Base-by-base conservation (phyloP, 1,284 basidiomycete genomes). In the Trametes polyzona region DNA sequence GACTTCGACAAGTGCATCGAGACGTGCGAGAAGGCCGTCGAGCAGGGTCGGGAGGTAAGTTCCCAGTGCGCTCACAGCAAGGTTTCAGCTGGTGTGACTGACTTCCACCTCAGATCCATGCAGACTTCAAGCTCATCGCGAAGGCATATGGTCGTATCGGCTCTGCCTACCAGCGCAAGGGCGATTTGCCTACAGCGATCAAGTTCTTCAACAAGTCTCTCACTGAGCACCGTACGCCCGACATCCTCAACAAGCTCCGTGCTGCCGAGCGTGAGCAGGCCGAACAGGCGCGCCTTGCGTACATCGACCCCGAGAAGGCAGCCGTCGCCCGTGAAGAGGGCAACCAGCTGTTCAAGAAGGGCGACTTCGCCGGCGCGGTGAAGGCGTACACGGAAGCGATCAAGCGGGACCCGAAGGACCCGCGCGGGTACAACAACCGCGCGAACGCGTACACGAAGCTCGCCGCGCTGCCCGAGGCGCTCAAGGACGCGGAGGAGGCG, bases 391-490 rank as follows among this genome's bases (percentile, higher is more conserved):
- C 91, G 12, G 97, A 99, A 77, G 90, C 94, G 59, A 97, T 99
- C 80, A 98, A 98, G 79, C 90, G 97, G 51, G 88, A 94, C 67
- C 97, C 97, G 39, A 72, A 76, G 30, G 96, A 99, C 70, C 86
- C 97, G 10, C 83, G 91, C 63, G 95, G 93, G 14, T 99, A 97
- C 81, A 98, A 96, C 71, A 99, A 99, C 80, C 89, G 97, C 53
- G 94, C 97, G 16, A 92, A 95, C 29, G 96, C 95, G 19, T 98
- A 98, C 78, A 95, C 92, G 73, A 99, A 99, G 78, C 86, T 99
- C 26, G 83, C 85, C 35, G 97, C 97, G 2, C 76, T 98, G 19
- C 93, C 96, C 10, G 97, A 99, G 73, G 97, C 96, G 1, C 83
- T 99, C 69, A 98, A 98, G 76, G 97, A 99, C 70, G 89, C 88